Conservation (phyloP, 2,329 filamentous ascomycete genomes). For the Phaeosphaeria sp. region DNA sequence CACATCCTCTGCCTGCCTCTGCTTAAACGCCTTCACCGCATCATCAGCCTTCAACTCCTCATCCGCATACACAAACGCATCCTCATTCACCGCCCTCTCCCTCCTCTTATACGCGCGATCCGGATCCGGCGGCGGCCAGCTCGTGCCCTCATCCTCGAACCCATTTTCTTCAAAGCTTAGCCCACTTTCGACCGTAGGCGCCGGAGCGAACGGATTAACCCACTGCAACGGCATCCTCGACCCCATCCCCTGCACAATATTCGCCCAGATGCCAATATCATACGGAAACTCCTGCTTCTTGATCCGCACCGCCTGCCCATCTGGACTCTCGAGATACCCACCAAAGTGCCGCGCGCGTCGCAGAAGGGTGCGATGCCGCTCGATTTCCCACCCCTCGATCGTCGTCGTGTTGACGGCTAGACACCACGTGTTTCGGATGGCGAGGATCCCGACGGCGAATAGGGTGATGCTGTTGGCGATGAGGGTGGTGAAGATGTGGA, state of each 20-base stretch:
- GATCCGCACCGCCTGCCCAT: conserved; percentile 62
- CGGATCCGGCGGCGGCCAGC: conserved; percentile 61
- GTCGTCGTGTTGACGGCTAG: conserved; percentile 76
- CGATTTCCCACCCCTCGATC: conserved; percentile 78
- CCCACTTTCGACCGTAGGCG: conserved; percentile 60
- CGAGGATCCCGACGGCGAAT: conserved; percentile 69
- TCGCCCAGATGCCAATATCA: conserved; percentile 76
- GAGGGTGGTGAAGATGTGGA: conserved; percentile 66
- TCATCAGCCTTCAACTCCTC: conserved; percentile 48
- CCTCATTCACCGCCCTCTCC: conserved; percentile 14
- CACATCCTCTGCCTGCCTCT: conserved; percentile 61
- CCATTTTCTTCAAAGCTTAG: conserved; percentile 74
- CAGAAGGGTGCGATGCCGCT: conserved; percentile 55
- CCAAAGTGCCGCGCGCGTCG: conserved; percentile 58
- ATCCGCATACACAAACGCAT: conserved; percentile 50
- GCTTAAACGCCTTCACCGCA: conserved; percentile 61
- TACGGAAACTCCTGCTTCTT: conserved; percentile 80
- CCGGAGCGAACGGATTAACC: conserved; percentile 70
- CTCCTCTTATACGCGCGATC: conserved; percentile 46
- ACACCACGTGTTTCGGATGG: conserved; percentile 64
- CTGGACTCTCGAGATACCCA: conserved; percentile 63
- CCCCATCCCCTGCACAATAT: conserved; percentile 79
- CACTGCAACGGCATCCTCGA: conserved; percentile 67
- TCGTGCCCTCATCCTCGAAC: conserved; percentile 63
- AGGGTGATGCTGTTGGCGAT: conserved; percentile 66